Evolutionary conservation across 768 basidiomycete genomes (phyloP), one percentile per base, ranked within the genome.

Genomic region (Gymnopilus junonius): DNA sequence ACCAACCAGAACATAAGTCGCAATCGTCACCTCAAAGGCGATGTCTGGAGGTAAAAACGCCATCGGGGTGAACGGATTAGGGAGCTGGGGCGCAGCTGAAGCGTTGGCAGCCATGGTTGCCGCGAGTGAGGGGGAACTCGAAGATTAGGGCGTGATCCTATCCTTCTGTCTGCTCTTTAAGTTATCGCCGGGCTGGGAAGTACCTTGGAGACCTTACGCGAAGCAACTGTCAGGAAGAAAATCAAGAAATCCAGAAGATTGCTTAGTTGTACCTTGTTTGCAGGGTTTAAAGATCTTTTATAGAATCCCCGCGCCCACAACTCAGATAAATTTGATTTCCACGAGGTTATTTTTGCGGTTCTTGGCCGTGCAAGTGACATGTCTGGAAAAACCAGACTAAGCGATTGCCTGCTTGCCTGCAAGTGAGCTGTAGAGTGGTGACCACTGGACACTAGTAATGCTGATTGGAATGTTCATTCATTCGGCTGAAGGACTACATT

Each of bases 21-120:
- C 46, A 5, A 63, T 43, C 25, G 61, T 60, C 15, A 51, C 62
- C 35, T 66, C 55, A 8, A 27, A 25, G 3, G 65, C 65, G 29
- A 59, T 31, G 21, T 62, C 58, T 21, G 65, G 61, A 25, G 65
- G 61, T 29, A 66, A 43, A 23, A 60, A 66, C 23, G 65, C 65
- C 55, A 66, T 62, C n/a, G 65, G 65, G 4, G 65, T 66, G 35
- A 63, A 66, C 1, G 65, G 61, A 31, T 66, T 66, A 6, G 61
- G 61, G 32, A 66, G 51, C 21, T 37, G 54, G 25, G 54, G 37
- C 37, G n/a, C 54, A 25, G 54, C 54, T 27, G 54, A 39, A 40
- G 34, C 35, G n/a, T 55, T 55, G 54, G 20, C 29, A 55, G 54
- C 34, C 54, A 55, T 55, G 23, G n/a, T 55, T 55, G 39, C 54